Conservation (phyloP, 2,329 filamentous ascomycete genomes). For the Fusarium tanahbumbuense region DNA sequence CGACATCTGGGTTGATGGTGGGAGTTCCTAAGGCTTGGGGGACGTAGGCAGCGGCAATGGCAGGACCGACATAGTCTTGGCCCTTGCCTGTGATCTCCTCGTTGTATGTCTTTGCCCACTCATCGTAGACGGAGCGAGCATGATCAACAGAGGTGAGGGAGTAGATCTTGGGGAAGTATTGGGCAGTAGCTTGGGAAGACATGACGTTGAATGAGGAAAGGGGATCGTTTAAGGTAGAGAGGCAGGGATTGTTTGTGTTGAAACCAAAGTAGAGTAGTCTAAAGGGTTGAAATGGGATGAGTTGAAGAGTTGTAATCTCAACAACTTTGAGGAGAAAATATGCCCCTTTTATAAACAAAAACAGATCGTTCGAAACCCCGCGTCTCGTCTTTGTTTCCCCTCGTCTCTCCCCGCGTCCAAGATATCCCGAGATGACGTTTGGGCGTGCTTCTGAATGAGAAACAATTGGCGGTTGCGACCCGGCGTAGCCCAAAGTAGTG, state of each 20-base stretch:
- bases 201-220: slow-evolving; percentile 14
- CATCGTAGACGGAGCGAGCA: slow-evolving; percentile 50
- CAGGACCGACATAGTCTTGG: slow-evolving; percentile 58
- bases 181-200: slow-evolving; percentile 42
- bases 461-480: slow-evolving; percentile 38
- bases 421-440: slow-evolving; percentile 38
- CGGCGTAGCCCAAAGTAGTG: slow-evolving; percentile 38
- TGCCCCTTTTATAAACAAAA: slow-evolving; percentile 29
- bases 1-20: slow-evolving; percentile 37
- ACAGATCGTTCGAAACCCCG: slow-evolving; percentile 18
- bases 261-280: slow-evolving; percentile 7
- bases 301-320: slow-evolving; percentile 16
- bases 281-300: slow-evolving; percentile 11
- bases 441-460: slow-evolving; percentile 28
- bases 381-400: slow-evolving; percentile 19
- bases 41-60: slow-evolving; percentile 51
- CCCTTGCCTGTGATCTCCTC: slow-evolving; percentile 49
- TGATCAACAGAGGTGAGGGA: slow-evolving; percentile 43
- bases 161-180: slow-evolving; percentile 46
- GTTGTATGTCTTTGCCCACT: slow-evolving; percentile 53
- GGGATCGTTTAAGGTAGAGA: not conserved
- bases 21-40: slow-evolving; percentile 46
- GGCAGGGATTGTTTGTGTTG: slow-evolving; percentile 23
- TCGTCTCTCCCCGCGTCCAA: slow-evolving; percentile 33
- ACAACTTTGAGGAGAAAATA: slow-evolving; percentile 23